Evolutionary conservation across 495 filamentous ascomycete genomes (phyloP).

Genomic region (Tuber microsphaerosporum): DNA sequence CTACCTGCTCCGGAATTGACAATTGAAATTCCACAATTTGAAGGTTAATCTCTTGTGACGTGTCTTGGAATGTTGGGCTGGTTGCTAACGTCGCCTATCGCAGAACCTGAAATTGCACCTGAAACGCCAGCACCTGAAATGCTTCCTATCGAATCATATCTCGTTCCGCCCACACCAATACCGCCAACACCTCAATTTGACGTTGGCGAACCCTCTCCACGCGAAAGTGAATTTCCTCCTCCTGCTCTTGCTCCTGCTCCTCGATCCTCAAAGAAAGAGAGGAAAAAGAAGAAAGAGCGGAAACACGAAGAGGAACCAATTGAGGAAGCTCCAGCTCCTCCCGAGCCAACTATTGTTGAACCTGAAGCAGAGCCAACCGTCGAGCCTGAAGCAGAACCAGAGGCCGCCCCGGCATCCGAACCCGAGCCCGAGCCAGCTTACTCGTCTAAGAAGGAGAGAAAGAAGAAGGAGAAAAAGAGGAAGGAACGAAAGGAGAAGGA

Average conservation of each 20-base stretch:
- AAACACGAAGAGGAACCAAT: constrained; percentile 29
- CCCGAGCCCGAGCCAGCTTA: constrained; percentile 12
- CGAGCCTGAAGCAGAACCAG: constrained; percentile 9
- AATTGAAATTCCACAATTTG: constrained; percentile 8
- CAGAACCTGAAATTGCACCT: constrained; percentile 30
- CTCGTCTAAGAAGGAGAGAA: constrained; percentile 22
- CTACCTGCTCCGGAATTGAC: not conserved
- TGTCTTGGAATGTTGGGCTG: constrained; percentile 23
- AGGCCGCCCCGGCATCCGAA: constrained; percentile 4
- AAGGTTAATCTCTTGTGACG: constrained; percentile 36
- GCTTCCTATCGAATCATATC: constrained; percentile 36
- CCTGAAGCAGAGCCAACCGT: constrained; percentile 24
- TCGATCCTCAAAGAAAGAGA: constrained; percentile 25
- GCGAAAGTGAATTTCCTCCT: constrained; percentile 25
- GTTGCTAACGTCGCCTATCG: constrained; percentile 21
- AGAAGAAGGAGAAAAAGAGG: constrained; percentile 20
- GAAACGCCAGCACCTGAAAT: constrained; percentile 32
- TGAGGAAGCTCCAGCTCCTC: constrained; percentile 10
- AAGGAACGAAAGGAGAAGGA: constrained; percentile 12
- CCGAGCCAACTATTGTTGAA: constrained; percentile 23
- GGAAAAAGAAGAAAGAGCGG: constrained; percentile 30
- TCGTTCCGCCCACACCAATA: constrained; percentile 33
- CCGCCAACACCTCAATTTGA: constrained; percentile 25
- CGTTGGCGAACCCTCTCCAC: constrained; percentile 9
- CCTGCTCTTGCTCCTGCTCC: constrained; percentile 23